phyloP scores from a whole-genome alignment of 257 asterid genomes.

The Solanum ahanhuiri region DNA sequence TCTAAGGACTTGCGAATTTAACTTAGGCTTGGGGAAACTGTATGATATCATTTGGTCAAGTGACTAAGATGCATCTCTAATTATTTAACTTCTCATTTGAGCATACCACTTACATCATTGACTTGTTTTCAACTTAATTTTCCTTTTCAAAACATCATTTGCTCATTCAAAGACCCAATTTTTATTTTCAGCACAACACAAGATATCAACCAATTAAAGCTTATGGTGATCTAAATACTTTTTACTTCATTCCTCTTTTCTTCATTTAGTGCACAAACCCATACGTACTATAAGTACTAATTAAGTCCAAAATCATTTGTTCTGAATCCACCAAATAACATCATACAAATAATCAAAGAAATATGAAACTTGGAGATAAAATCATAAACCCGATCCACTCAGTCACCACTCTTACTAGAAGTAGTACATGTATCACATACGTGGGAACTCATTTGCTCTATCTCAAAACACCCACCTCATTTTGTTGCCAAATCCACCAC shows the following conservation, averaged over 20 bases:
- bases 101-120: background rate
- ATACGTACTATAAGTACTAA: background rate
- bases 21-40: background rate
- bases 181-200: background rate
- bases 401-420: background rate
- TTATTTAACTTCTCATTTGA: background rate
- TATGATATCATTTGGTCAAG: background rate
- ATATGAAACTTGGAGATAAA: no score
- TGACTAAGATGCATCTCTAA: background rate
- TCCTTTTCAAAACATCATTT: background rate
- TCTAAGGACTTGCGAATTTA: background rate
- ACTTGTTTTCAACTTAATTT: no score
- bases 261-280: background rate
- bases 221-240: background rate
- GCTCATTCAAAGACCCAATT: background rate
- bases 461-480: background rate
- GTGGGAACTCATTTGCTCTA: background rate
- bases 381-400: background rate
- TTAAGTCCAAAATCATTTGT: background rate
- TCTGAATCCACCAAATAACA: background rate
- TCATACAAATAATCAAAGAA: no score
- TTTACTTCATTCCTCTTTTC: background rate
- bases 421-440: background rate
- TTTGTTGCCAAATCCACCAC: background rate
- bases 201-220: background rate